Evolutionary conservation across 257 asterid genomes (phyloP), one percentile per base, ranked within the genome.

Genomic region (Solanum appendiculatum): DNA sequence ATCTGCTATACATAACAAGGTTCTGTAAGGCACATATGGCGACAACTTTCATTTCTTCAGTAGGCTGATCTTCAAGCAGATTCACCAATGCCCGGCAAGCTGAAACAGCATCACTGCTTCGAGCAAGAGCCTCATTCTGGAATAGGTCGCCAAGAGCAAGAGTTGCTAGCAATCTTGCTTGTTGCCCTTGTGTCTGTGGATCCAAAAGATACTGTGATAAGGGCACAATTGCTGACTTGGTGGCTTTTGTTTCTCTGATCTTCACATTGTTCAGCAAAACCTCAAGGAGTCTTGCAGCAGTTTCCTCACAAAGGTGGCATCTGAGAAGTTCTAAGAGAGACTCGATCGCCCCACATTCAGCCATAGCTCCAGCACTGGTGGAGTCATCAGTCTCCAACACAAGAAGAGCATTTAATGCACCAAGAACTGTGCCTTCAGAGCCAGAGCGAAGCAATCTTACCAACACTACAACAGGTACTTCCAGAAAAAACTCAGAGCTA

Each of bases 171-270:
- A 97, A 84, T 89, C 99, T 94, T 15, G 98, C 99, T 88, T 97
- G 99, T 89, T 97, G 99, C 66, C 98, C 99, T 92, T 95, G 99
- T 33, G 99, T 97, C 89, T 97, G 99, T 60, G 99, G 99, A 90
- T 97, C 99, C 93, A 97, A 91, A 72, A 97, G 99, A 91, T 97
- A 97, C 88, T 97, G 99, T 31, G 99, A 97, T 64, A 97, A 87
- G 1, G 99, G 99, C 44, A 96, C 64, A 91, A 97, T 96, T 8
- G 99, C 99, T 46, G 98, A 91, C 92, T 97, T 97, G 34, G 98
- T 97, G 85, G 92, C 97, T 88, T 96, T 97, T 8, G 99, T 93
- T 31, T 97, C 99, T 89, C 99, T 90, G 90, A 97, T 96, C 87
- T 96, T 97, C 88, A 95, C 99, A 60, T 97, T 95, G 93, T 97